Base-by-base conservation (phyloP, 2,329 filamentous ascomycete species). In the Aspergillus fumigatus region DNA sequence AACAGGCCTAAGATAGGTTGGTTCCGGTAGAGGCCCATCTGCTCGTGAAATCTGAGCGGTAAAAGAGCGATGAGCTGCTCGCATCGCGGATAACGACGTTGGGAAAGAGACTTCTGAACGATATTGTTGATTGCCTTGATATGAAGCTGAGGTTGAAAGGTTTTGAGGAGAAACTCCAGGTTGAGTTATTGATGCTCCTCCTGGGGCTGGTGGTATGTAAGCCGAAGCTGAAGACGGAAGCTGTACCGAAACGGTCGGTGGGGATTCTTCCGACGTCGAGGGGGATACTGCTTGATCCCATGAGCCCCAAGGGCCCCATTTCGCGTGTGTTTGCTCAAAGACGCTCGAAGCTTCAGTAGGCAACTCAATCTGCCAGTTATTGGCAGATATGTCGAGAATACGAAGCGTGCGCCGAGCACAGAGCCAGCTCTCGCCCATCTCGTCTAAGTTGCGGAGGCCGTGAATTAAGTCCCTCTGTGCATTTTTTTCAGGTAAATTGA, bases 371-470 rank as follows among this genome's bases (percentile, higher is more conserved):
- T 87, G 88, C 92, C 94, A 97, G 67, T 94, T 94, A n/a, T 86
- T 84, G 0, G 88, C 88, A 11, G 96, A 84, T 3, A 95, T 85
- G 63, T 88, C 92, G 47, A 99, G 80, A 50, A 97, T 96, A 58
- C 86, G 85, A 6, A 97, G 80, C 0, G 92, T 93, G 11, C 93
- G 84, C 53, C 92, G 83, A 9, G 92, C 93, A 66, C 92, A 94
- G 0, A 92, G 84, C 94, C 94, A 99, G 65, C 92, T 88, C 71
- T 97, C 92, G 0, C 91, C 91, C 65, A 99, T 97, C 68, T 97
- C 93, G 72, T 97, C 93, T 1, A 97, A 83, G 61, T 96, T 90
- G 67, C 90, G 93, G 47, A 96, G 82, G 1, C 93, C 92, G 65
- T 97, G 92, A 4, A 90, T 88, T 45, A 99, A 90, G 72, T 97